A percentile compares a stretch with the other conserved stretches of the same genome.
phyloP scores from a whole-genome alignment of 345 rosid species.

The Excoecaria cochinchinensis region DNA sequence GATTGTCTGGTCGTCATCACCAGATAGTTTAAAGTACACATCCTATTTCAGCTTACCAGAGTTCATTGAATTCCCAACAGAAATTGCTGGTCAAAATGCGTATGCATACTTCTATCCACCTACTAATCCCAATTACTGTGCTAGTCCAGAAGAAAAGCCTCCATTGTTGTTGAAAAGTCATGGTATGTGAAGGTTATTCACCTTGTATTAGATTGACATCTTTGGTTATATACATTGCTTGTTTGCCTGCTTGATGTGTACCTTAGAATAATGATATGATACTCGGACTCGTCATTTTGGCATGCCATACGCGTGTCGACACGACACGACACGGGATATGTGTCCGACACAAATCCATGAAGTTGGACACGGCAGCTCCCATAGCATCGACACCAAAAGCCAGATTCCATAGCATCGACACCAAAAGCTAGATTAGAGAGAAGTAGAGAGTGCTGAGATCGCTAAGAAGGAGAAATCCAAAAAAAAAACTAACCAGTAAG shows the following conservation, averaged over 20 bases:
- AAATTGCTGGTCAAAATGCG: slow-evolving; percentile 75
- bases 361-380: too few species aligned
- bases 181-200: slow-evolving; percentile 47
- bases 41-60: slow-evolving; percentile 79
- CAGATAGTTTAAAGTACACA: slow-evolving; percentile 61
- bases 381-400: too few species aligned
- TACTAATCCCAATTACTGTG: slow-evolving; percentile 59
- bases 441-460: too few species aligned
- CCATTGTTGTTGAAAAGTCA: slow-evolving; percentile 86
- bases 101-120: slow-evolving; percentile 91
- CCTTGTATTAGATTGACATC: background rate
- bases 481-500: too few species aligned
- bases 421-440: too few species aligned
- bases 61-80: slow-evolving; percentile 86
- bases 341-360: too few species aligned
- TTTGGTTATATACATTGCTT: background rate
- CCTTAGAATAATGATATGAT: too few species aligned
- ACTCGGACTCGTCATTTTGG: too few species aligned
- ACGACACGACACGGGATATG: too few species aligned
- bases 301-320: too few species aligned
- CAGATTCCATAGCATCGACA: too few species aligned
- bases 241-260: background rate
- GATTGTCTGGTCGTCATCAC: slow-evolving; percentile 87
- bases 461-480: too few species aligned
- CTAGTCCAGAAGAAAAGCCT: slow-evolving; percentile 74